A percentile compares a stretch with the other conserved stretches of the same genome.
phyloP scores from a whole-genome alignment of 2,329 filamentous ascomycete genomes.

The Zelopaecilomyces penicillatus region DNA sequence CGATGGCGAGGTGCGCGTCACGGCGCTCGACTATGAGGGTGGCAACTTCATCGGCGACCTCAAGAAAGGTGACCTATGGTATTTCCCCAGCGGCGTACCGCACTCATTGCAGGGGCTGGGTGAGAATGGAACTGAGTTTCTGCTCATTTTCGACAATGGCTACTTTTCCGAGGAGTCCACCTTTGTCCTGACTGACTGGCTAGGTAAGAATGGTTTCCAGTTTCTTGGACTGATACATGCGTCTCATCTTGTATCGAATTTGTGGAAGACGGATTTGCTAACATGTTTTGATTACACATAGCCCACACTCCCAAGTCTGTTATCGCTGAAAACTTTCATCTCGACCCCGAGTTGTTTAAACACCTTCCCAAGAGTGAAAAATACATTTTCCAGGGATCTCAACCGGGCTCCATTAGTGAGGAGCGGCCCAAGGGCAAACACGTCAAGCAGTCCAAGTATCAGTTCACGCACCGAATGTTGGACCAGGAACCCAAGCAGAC shows the following conservation, averaged over 20 bases:
- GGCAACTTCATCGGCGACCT: slow-evolving; percentile 71
- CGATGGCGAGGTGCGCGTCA: slow-evolving; percentile 61
- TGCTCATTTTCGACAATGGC: slow-evolving; percentile 42
- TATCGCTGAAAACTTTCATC: slow-evolving; percentile 66
- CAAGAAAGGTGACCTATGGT: slow-evolving; percentile 70
- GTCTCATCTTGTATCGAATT: neutral
- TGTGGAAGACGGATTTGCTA: neutral
- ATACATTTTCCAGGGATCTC: slow-evolving; percentile 68
- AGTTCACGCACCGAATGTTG: slow-evolving; percentile 66
- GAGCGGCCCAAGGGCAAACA: slow-evolving; percentile 53
- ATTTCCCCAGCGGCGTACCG: slow-evolving; percentile 69
- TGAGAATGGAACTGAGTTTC: slow-evolving; percentile 47
- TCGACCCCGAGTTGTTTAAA: slow-evolving; percentile 61
- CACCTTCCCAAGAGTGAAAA: slow-evolving; percentile 59
- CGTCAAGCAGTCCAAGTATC: slow-evolving; percentile 57
- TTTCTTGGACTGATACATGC: neutral
- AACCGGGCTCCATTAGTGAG: slow-evolving; percentile 55
- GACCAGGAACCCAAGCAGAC: slow-evolving; percentile 58
- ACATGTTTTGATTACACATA: slow-evolving; percentile 14
- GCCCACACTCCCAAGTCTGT: slow-evolving; percentile 65
- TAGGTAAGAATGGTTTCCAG: slow-evolving; percentile 36
- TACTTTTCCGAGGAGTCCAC: slow-evolving; percentile 55
- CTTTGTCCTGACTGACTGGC: slow-evolving; percentile 66
- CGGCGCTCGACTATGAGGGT: slow-evolving; percentile 65
- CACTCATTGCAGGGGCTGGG: slow-evolving; percentile 68